These are phyloP conservation scores for Thielaviopsis musarum DNA, from an alignment of 2,329 filamentous ascomycete species.

Conservation along the genomic window DNA sequence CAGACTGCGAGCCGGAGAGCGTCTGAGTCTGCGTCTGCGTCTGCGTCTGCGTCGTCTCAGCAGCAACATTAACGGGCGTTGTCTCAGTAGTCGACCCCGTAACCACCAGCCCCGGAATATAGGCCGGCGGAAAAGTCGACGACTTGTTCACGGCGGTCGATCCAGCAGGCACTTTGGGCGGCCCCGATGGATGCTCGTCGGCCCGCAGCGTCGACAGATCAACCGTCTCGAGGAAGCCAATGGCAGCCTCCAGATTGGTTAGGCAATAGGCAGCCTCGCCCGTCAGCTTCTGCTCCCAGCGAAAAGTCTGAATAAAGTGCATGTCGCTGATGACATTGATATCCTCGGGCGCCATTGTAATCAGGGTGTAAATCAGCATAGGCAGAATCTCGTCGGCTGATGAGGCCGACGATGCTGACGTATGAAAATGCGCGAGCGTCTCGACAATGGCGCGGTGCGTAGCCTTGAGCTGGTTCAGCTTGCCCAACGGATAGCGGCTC, in stretches of 20 bases:
- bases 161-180: slow-evolving; percentile 38
- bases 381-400: slow-evolving; percentile 96
- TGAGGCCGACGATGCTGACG: slow-evolving; percentile 36
- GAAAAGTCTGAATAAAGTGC: slow-evolving; percentile 86
- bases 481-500: slow-evolving; percentile 75
- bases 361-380: slow-evolving; percentile 88
- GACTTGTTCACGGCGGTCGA: slow-evolving; percentile 30
- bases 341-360: slow-evolving; percentile 71
- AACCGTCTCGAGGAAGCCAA: slow-evolving; percentile 88
- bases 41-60: background rate
- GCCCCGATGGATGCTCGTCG: slow-evolving; percentile 57
- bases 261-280: slow-evolving; percentile 93
- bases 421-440: slow-evolving; percentile 50
- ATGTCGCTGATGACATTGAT: slow-evolving; percentile 87
- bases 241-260: slow-evolving; percentile 86
- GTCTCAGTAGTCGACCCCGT: slow-evolving; percentile 16
- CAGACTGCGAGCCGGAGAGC: background rate
- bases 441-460: slow-evolving; percentile 93
- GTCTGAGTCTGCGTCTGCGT: background rate
- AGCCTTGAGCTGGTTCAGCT: slow-evolving; percentile 72
- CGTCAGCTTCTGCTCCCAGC: slow-evolving; percentile 69
- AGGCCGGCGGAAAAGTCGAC: slow-evolving; percentile 39
- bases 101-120: slow-evolving; percentile 25
- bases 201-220: slow-evolving; percentile 76
- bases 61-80: background rate